Base-by-base conservation (phyloP, 1,284 basidiomycete genomes). In the Xerocomus amazonicus region DNA sequence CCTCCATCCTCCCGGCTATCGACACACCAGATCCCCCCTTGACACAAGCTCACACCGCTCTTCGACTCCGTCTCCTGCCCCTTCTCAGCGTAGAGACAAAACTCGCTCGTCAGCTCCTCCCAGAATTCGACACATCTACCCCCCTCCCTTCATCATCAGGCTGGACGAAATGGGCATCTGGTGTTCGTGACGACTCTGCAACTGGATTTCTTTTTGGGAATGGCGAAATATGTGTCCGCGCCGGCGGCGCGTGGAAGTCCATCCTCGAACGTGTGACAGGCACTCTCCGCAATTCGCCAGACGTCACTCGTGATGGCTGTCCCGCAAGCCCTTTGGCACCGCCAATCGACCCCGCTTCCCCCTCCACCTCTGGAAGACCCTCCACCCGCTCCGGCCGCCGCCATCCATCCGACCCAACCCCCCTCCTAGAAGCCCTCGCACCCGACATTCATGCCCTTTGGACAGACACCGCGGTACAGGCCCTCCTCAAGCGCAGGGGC, bases 381-480 rank as follows among this genome's bases (percentile, higher is more conserved):
- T 1, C 17, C 6, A 0, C 14, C 4, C 62, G 62, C 35, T 19
- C 1, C 13, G 17, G 37, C 0, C 52, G 60, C 6, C 56, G 45
- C 4, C 60, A 65, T 38, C 57, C 62, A 23, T 60, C 68, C 43
- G 74, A 74, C 61, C 75, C 79, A 3, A 77, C 76, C 0, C 69
- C 74, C 16, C 72, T 86, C 13, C 68, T 88, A 3, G 73, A 74
- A 16, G 77, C 78, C 0, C 78, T 78, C 44, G 73, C 75, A n/a
- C 74, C 80, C 6, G 83, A 86, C 54, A 82, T 88, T 39, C 66
- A 77, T 16, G 66, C 71, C 8, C 65, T 89, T 6, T 88, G 86
- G 86, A 69, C 70, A 17, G 81, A 87, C 52, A 55, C 69, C 1
- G 70, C 69, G 2, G 74, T 87, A 0, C 73, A 72, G 51, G 73